Conservation (phyloP, 306 rosid genomes). For the Dryas alaskensis region DNA sequence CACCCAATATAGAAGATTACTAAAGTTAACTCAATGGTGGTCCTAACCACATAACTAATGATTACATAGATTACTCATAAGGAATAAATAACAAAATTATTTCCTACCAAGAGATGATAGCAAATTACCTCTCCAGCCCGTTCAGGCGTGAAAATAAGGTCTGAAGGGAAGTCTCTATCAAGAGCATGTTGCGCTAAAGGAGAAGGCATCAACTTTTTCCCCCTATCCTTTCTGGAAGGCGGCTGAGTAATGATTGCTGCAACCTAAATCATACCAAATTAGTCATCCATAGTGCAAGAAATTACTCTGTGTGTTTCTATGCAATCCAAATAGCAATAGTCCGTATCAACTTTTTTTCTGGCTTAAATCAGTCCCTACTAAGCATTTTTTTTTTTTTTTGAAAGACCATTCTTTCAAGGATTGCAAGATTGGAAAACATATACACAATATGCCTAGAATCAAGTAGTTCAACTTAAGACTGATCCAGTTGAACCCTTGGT, state of each 20-base stretch:
- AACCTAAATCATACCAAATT: slow-evolving; percentile 47
- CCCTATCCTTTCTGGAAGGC: slow-evolving; percentile 76
- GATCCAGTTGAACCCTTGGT: background rate
- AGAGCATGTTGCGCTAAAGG: slow-evolving; percentile 80
- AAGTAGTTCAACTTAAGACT: background rate
- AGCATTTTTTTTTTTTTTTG: too few species aligned
- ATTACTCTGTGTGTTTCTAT: background rate
- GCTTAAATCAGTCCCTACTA: background rate
- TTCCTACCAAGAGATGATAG: slow-evolving; percentile 3
- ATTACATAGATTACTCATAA: background rate
- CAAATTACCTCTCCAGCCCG: slow-evolving; percentile 65
- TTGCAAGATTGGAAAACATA: background rate
- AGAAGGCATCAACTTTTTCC: slow-evolving; percentile 64
- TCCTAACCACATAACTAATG: background rate
- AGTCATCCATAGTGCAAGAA: background rate
- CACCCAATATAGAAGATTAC: background rate
- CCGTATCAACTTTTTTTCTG: background rate
- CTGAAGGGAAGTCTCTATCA: slow-evolving; percentile 66
- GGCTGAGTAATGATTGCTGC: slow-evolving; percentile 93
- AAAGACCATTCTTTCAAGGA: background rate
- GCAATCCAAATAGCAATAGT: background rate
- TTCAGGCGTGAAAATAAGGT: slow-evolving; percentile 76
- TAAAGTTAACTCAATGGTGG: background rate
- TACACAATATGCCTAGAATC: background rate
- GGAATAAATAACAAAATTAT: background rate